Base-by-base conservation (phyloP, 2,329 filamentous ascomycete genomes). In the Lasiodiplodia sp. region DNA sequence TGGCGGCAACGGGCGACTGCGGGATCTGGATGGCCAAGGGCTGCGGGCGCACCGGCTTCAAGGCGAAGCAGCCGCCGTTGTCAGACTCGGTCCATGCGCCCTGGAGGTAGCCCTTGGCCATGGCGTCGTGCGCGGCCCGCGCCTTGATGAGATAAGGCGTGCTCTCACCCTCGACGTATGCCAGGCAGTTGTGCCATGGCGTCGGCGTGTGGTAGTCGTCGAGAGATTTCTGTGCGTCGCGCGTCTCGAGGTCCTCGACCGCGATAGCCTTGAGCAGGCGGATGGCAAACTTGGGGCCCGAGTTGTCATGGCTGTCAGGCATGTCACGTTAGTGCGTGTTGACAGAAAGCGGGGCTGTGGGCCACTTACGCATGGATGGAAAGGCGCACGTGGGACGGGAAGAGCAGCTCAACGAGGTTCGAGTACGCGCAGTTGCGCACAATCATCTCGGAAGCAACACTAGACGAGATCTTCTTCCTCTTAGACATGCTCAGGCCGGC, bases 361-460 rank as follows among this genome's bases (percentile, higher is more conserved):
- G n/a, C 4, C 5, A 68, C 67, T 66, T 69, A 64, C 57, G 82
- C 82, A 68, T 85, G 83, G 58, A 85, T 85, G 0, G 82, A 84
- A 0, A 85, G 76, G n/a, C 82, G 81, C 52, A 85, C 75, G 66
- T 82, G 79, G 68, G 81, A 78, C 1, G 83, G 83, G 69, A 83
- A 80, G 2, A 84, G 71, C 3, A 83, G 72, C 73, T 84, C 81
- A n/a, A 83, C 77, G 16, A 84, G 75, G 62, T 84, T 84, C 2
- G 82, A 84, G 69, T 84, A 85, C 11, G 82, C 82, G 69, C 84
- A 82, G 70, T 84, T 85, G 8, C 82, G 76, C 23, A 75, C 74
- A 34, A 80, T 77, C 78, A 80, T 81, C 68, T 80, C 78, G 47
- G 76, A 73, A 1, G 79, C 77, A 7, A 80, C 76, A 28, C 72